phyloP scores from a whole-genome alignment of 169 alveolate species.

The Eimeria mitis region DNA sequence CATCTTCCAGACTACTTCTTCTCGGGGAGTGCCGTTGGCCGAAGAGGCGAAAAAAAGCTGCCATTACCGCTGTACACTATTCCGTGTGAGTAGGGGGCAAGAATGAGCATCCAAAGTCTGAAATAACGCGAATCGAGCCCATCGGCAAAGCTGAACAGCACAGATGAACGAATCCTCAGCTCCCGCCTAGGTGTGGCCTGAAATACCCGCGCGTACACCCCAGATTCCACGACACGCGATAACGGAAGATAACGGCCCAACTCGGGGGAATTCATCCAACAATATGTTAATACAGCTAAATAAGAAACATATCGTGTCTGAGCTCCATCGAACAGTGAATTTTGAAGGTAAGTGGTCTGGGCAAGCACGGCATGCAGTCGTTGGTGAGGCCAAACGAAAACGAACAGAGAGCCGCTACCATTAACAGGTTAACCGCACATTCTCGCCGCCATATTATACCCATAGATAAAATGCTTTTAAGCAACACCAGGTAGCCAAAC shows the following conservation, averaged over 20 bases:
- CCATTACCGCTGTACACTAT: conserved; percentile 29
- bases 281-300: not conserved
- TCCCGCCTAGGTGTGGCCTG: not conserved
- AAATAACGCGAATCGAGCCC: not conserved
- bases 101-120: not conserved
- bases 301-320: not conserved
- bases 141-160: not conserved
- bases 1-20: conserved; percentile 37
- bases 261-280: not conserved
- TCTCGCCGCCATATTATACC: not conserved
- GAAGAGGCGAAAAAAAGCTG: conserved; percentile 53
- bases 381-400: not conserved
- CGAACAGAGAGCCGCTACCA: not conserved
- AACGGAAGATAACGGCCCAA: not conserved
- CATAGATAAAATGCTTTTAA: not conserved
- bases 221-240: not conserved
- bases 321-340: not conserved
- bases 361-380: conserved; percentile 9
- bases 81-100: not conserved
- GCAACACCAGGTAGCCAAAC: not conserved
- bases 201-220: not conserved
- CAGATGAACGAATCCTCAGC: not conserved
- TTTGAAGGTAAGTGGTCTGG: not conserved
- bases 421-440: not conserved
- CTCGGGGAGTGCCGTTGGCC: conserved; percentile 65